Evolutionary conservation across 108 stramenopile genomes (phyloP), one percentile per base, ranked within the genome.

Genomic region (Pseudonitzschia multistriata): DNA sequence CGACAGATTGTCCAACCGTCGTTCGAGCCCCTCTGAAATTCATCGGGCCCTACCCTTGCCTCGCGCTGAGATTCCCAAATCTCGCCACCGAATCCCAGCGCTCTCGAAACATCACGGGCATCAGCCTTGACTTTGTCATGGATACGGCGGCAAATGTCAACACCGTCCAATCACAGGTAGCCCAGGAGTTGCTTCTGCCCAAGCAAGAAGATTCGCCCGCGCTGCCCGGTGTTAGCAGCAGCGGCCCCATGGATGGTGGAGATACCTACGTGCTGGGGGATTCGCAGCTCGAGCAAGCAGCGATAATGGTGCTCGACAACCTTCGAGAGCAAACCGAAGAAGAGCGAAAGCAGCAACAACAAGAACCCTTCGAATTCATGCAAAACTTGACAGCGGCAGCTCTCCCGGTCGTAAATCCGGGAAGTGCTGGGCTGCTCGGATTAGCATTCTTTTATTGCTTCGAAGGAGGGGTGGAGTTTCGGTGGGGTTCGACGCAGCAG

Each of bases 81-180:
- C 76, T 91, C 34, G 77, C 85, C 22, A 91, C 90, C n/a, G 33
- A 80, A 3, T 66, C 81, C 14, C 90, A 91, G 68, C 79, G 81
- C 15, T 59, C 72, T 24, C 78, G 73, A 14, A 87, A 87, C 67
- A 70, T 78, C 15, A 79, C 85, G 1, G 90, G 90, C 2, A 62
- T 91, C 13, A 68, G 68, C 52, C 75, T 91, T 34, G 90, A 91
- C 70, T 91, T 88, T 67, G 74, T 88, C 0, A 36, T 91, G 3
- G 90, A 88, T 67, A 91, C 90, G 13, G 90, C 84, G 3, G 83
- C 90, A 21, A 91, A 91, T 57, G 77, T 76, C 34, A 91, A 91
- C 50, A 91, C 87, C 15, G 82, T 91, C 28, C 82, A 88, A 55
- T 70, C 52, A 25, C 85, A 83, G 62, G 85, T 91, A 10, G 87